These are phyloP conservation scores for rapeseed (Brassica napus) DNA, from an alignment of 345 rosid genomes.

Conservation along the genomic window Da-Ae NC_063438.1:24524001-24524500, in stretches of 20 bases:
- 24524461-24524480: constrained; percentile 22
- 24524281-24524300: constrained; percentile 20
- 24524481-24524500: constrained; percentile 2
- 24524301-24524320: constrained; percentile 1
- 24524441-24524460: constrained; percentile 15
- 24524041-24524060: neutral
- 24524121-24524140: neutral
- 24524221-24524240: neutral
- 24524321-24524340: neutral
- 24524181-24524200: no score
- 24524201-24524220: neutral
- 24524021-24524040: neutral
- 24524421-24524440: neutral
- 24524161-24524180: neutral
- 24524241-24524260: constrained; percentile 17
- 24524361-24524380: neutral
- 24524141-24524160: neutral
- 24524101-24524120: neutral
- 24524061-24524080: no score
- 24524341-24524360: neutral
- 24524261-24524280: neutral
- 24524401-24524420: neutral
- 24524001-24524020: neutral
- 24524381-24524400: neutral
- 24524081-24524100: constrained; percentile 6